Percentiles rank a stretch among this genome's conserved stretches.
Evolutionary conservation across 2,329 filamentous ascomycete species (phyloP).

Genomic region (Xylariaceae sp.): DNA sequence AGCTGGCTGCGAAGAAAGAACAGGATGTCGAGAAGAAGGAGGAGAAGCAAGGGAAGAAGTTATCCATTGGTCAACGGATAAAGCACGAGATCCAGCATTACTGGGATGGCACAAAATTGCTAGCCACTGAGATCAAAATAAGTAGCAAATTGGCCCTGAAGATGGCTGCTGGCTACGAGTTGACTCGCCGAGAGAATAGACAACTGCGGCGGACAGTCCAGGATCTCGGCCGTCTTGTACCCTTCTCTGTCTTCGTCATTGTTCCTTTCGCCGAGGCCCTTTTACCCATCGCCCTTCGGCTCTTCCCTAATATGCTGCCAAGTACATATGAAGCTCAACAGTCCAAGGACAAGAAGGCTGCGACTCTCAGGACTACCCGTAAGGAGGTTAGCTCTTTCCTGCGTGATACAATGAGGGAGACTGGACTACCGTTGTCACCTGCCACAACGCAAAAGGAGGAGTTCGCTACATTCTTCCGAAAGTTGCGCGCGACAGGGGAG

Average conservation of each 20-base stretch:
- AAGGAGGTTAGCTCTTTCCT: conserved; percentile 95
- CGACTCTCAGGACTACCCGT: conserved; percentile 79
- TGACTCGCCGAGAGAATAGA: conserved; percentile 89
- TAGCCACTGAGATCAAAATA: conserved; percentile 91
- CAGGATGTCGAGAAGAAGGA: conserved; percentile 67
- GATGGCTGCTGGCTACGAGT: conserved; percentile 97
- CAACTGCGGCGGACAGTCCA: conserved; percentile 93
- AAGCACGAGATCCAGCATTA: conserved; percentile 95
- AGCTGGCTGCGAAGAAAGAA: conserved; percentile 70
- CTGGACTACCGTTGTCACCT: conserved; percentile 85
- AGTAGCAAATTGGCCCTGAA: conserved; percentile 90
- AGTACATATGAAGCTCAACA: conserved; percentile 96
- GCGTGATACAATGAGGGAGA: conserved; percentile 86
- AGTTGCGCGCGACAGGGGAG: conserved; percentile 90
- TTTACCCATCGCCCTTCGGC: conserved; percentile 85
- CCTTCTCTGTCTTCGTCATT: conserved; percentile 96
- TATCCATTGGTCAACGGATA: conserved; percentile 89
- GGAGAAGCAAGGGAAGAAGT: conserved; percentile 80
- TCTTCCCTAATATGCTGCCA: conserved; percentile 97
- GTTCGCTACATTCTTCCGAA: conserved; percentile 96
- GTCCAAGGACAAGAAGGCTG: conserved; percentile 87
- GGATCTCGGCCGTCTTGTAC: conserved; percentile 89
- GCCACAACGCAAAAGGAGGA: conserved; percentile 90
- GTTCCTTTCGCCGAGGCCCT: conserved; percentile 95
- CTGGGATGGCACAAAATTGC: conserved; percentile 96